Evolutionary conservation across 2,329 filamentous ascomycete species (phyloP).

Genomic region (Penicillium sp.): DNA sequence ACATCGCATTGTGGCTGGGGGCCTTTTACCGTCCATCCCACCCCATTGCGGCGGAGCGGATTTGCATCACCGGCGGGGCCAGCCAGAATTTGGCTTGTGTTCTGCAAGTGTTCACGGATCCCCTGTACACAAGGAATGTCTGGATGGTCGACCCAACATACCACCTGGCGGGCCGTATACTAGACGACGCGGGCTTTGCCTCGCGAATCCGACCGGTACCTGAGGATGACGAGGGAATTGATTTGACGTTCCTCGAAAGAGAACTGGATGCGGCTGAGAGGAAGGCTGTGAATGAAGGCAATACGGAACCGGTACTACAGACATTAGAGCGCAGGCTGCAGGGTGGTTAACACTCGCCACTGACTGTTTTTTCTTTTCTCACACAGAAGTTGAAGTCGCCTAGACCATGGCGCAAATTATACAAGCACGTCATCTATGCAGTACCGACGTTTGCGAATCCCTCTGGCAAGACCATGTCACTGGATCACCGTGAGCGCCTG

Average conservation of each 20-base stretch:
- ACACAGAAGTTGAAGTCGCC: conserved; percentile 52
- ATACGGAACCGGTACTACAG: conserved; percentile 41
- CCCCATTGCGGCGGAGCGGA: conserved; percentile 51
- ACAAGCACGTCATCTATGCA: conserved; percentile 79
- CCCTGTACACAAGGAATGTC: conserved; percentile 63
- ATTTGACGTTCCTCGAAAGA: conserved; percentile 56
- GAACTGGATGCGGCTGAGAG: conserved; percentile 49
- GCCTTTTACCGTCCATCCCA: conserved; percentile 51
- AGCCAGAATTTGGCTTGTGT: conserved; percentile 75
- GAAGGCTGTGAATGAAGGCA: conserved; percentile 35
- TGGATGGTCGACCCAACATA: conserved; percentile 82
- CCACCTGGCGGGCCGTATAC: conserved; percentile 77
- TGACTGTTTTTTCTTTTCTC: background rate
- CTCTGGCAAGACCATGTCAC: conserved; percentile 72
- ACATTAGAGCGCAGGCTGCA: background rate
- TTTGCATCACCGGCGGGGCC: conserved; percentile 79
- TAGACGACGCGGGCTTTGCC: conserved; percentile 71
- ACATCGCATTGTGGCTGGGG: conserved; percentile 65
- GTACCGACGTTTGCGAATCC: conserved; percentile 89
- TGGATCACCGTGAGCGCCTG: conserved; percentile 60
- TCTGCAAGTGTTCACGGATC: conserved; percentile 74
- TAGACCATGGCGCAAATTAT: conserved; percentile 64
- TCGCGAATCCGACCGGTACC: conserved; percentile 62
- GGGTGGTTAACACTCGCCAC: background rate
- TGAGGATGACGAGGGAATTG: conserved; percentile 71